phyloP scores from a whole-genome alignment of 768 basidiomycete genomes.

The Boletus rubroflammeus region DNA sequence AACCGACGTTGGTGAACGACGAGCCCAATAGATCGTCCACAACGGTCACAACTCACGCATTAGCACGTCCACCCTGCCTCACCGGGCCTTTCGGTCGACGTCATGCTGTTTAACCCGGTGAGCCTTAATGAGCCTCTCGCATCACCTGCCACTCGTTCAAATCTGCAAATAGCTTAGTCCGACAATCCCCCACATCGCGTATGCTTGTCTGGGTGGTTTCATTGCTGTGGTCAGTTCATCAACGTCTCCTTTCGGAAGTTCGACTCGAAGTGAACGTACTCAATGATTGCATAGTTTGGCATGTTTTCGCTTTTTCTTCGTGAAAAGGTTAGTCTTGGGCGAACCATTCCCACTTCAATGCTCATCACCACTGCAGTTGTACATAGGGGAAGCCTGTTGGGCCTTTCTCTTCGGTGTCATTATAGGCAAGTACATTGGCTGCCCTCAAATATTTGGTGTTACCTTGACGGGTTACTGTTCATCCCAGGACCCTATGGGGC shows the following conservation, averaged over 20 bases:
- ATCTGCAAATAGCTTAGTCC: slow-evolving; percentile 38
- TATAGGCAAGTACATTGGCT: slow-evolving; percentile 51
- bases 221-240: slow-evolving; percentile 59
- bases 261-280: background rate
- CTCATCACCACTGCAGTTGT: slow-evolving; percentile 47
- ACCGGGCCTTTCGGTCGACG: slow-evolving; percentile 15
- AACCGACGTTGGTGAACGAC: slow-evolving; percentile 1
- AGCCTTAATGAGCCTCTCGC: slow-evolving; percentile 16
- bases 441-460: background rate
- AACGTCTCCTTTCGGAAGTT: background rate
- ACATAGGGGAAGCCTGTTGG: slow-evolving; percentile 95
- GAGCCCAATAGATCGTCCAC: background rate
- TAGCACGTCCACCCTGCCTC: background rate
- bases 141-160: background rate
- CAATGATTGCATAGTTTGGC: slow-evolving; percentile 59
- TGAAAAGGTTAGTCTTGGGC: slow-evolving; percentile 56
- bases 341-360: background rate
- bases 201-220: slow-evolving; percentile 78
- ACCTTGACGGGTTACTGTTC: slow-evolving; percentile 1
- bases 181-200: slow-evolving; percentile 68
- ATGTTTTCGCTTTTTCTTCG: slow-evolving; percentile 93
- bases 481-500: slow-evolving; percentile 74
- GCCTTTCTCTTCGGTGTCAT: slow-evolving; percentile 93
- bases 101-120: slow-evolving; percentile 52
- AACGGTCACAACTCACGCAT: slow-evolving; percentile 2